Percentiles rank a stretch among this genome's conserved stretches.
Conservation (phyloP, 768 basidiomycete species). For the Psilocybe tampanensis region DNA sequence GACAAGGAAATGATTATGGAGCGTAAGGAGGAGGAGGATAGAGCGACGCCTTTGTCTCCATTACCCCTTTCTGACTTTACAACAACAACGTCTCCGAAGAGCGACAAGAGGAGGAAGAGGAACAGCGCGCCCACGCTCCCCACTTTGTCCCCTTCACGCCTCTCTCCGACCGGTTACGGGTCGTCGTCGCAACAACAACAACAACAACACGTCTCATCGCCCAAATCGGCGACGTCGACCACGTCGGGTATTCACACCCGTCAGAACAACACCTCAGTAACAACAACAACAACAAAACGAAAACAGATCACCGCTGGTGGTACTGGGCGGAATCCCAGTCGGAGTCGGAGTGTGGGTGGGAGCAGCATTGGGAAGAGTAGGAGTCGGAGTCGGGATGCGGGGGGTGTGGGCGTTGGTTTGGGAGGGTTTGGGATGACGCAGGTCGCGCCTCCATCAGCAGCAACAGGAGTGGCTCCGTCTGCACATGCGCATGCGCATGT, state of each 20-base stretch:
- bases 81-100: constrained; percentile 5
- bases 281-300: not conserved
- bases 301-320: constrained; percentile 4
- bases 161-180: not conserved
- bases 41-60: constrained; percentile 13
- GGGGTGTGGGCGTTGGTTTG: constrained; percentile 8
- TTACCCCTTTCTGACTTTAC: constrained; percentile 9
- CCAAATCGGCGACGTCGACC: not conserved
- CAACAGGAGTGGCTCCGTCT: too few species aligned
- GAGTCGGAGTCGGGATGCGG: constrained; percentile 16
- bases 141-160: constrained; percentile 9
- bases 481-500: too few species aligned
- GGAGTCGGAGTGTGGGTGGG: constrained; percentile 8
- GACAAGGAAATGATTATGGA: constrained; percentile 5
- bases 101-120: constrained; percentile 10
- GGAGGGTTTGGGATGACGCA: constrained; percentile 11
- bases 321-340: constrained; percentile 2
- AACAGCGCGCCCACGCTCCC: constrained; percentile 15
- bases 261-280: not conserved
- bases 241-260: not conserved
- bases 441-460: too few species aligned
- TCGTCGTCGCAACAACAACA: not conserved
- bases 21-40: constrained; percentile 14
- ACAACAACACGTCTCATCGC: not conserved
- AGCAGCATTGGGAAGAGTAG: constrained; percentile 13